Percentiles rank a stretch among this genome's conserved stretches.
phyloP scores from a whole-genome alignment of 805 yeast species.

The Candida berthetii region DNA sequence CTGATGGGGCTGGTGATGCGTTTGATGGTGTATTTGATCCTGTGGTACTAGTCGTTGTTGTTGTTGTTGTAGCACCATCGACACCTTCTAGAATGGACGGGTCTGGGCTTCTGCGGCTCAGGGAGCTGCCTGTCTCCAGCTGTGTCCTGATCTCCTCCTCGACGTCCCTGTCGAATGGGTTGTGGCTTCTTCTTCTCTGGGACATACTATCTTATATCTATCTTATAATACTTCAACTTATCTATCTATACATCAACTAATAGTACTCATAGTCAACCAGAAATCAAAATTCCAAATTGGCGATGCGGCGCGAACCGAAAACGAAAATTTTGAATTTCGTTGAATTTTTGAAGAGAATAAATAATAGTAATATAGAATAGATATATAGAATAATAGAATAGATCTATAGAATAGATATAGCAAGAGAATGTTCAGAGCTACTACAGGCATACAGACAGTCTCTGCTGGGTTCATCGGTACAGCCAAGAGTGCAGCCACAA shows the following conservation, averaged over 20 bases:
- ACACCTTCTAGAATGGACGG: not conserved
- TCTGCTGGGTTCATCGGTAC: not conserved
- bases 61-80: not conserved
- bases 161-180: slow-evolving; percentile 8
- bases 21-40: not conserved
- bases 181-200: slow-evolving; percentile 1
- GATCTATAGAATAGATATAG: no score
- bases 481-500: not conserved
- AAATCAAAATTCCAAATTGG: no score
- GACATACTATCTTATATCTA: no score
- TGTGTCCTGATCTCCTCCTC: slow-evolving; percentile 1
- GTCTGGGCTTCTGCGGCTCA: not conserved
- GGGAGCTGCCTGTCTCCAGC: not conserved
- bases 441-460: not conserved
- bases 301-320: no score
- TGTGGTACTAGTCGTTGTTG: not conserved
- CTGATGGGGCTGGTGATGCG: not conserved
- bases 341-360: no score
- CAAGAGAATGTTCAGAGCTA: not conserved
- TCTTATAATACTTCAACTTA: no score
- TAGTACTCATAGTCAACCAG: no score
- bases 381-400: no score
- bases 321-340: no score
- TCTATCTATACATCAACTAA: no score
- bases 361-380: no score